Percentiles rank a stretch among this genome's conserved stretches.
Evolutionary conservation across 2,329 filamentous ascomycete species (phyloP).

Genomic region (Aureobasidium leucospermi): DNA sequence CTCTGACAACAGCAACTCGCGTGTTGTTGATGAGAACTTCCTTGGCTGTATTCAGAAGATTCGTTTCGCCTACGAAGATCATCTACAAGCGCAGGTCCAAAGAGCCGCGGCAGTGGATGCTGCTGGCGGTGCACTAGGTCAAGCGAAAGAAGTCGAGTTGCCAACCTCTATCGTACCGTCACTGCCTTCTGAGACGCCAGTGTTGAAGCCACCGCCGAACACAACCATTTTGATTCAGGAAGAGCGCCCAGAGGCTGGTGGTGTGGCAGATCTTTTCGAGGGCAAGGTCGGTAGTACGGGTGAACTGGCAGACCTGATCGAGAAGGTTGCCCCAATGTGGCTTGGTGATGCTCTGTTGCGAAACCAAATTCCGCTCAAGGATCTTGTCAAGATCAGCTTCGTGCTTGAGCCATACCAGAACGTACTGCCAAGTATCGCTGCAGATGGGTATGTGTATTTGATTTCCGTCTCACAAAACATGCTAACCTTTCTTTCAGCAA

Average conservation of each 20-base stretch:
- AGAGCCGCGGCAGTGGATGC: slow-evolving; percentile 25
- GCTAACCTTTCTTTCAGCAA: slow-evolving; percentile 44
- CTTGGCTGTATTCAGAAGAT: slow-evolving; percentile 66
- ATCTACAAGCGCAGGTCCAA: slow-evolving; percentile 43
- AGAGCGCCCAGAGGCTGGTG: slow-evolving; percentile 54
- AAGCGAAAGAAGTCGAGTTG: slow-evolving; percentile 31
- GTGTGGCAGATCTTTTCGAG: slow-evolving; percentile 78
- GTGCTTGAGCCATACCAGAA: slow-evolving; percentile 70
- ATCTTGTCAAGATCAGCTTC: slow-evolving; percentile 95
- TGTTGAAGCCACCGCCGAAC: slow-evolving; percentile 62
- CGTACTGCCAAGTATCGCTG: slow-evolving; percentile 62
- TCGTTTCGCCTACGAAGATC: slow-evolving; percentile 64
- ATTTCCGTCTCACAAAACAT: slow-evolving; percentile 16
- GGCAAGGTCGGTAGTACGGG: slow-evolving; percentile 76
- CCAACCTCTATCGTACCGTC: slow-evolving; percentile 62
- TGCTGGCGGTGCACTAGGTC: slow-evolving; percentile 24
- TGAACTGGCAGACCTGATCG: slow-evolving; percentile 71
- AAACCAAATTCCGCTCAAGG: slow-evolving; percentile 77
- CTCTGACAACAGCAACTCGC: slow-evolving; percentile 54
- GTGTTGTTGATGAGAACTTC: slow-evolving; percentile 69
- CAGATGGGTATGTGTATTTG: slow-evolving; percentile 52
- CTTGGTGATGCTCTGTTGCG: slow-evolving; percentile 76
- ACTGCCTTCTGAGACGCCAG: slow-evolving; percentile 65
- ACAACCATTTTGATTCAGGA: slow-evolving; percentile 60
- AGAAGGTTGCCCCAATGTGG: slow-evolving; percentile 85